Percentiles rank a stretch among this genome's conserved stretches.
Conservation (phyloP, 306 rosid species). For the Gleditsia sinensis region DNA sequence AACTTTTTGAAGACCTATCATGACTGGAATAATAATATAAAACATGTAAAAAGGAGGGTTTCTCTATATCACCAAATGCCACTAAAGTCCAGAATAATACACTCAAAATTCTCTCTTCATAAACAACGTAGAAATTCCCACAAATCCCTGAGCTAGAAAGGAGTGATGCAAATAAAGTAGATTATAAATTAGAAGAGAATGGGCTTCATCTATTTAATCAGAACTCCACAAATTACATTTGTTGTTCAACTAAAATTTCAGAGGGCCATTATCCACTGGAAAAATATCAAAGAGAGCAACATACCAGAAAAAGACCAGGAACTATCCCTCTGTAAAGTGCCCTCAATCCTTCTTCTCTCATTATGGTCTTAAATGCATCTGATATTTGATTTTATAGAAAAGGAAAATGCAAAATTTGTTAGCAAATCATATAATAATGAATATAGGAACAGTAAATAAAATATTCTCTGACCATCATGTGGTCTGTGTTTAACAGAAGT, state of each 20-base stretch:
- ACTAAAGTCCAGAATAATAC: background rate
- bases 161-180: background rate
- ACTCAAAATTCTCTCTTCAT: background rate
- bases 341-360: conserved; percentile 75
- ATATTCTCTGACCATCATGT: conserved; percentile 9
- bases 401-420: conserved; percentile 8
- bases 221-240: background rate
- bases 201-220: conserved; percentile 3
- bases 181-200: conserved; percentile 2
- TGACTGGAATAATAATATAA: background rate
- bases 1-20: background rate
- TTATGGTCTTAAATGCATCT: conserved; percentile 94
- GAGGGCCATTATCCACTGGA: conserved; percentile 10
- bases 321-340: conserved; percentile 87
- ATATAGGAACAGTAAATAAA: conserved; percentile 16
- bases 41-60: background rate
- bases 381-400: conserved; percentile 39
- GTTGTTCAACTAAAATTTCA: background rate
- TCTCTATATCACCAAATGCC: background rate
- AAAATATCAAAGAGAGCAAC: conserved; percentile 43
- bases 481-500: conserved; percentile 6
- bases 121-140: background rate
- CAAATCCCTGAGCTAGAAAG: background rate
- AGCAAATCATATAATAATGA: conserved; percentile 28
- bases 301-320: conserved; percentile 90